phyloP scores from a whole-genome alignment of 1,139 yeast species.

The Meyerozyma athensensis region DNA sequence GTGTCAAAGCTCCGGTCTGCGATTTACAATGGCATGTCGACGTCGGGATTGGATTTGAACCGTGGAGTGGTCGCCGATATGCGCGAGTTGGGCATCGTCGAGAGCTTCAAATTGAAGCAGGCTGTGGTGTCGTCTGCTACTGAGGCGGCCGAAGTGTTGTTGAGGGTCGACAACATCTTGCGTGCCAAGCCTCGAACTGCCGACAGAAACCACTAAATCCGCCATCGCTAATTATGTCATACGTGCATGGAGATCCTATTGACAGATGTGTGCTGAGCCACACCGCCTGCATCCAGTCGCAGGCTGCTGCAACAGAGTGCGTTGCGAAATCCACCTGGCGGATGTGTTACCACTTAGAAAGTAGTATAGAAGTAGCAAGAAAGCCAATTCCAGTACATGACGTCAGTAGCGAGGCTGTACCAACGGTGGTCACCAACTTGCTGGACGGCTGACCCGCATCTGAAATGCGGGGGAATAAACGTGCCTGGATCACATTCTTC shows the following conservation, averaged over 20 bases:
- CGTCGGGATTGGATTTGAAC: slow-evolving; percentile 86
- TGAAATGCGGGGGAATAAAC: slow-evolving; percentile 3
- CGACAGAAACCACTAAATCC: slow-evolving; percentile 55
- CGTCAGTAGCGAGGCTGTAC: neutral
- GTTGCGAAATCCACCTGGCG: too few species aligned
- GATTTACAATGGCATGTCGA: slow-evolving; percentile 86
- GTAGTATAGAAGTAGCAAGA: neutral
- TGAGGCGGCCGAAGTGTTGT: slow-evolving; percentile 93
- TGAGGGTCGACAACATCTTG: slow-evolving; percentile 93
- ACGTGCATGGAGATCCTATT: neutral
- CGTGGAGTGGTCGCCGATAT: slow-evolving; percentile 85
- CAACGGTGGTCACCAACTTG: too few species aligned
- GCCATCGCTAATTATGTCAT: neutral
- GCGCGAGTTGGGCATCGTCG: slow-evolving; percentile 91
- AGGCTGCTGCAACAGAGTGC: neutral
- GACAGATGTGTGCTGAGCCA: neutral
- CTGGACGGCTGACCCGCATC: too few species aligned
- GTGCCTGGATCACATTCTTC: slow-evolving; percentile 3
- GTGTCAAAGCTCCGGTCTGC: slow-evolving; percentile 90
- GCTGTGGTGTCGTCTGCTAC: slow-evolving; percentile 97
- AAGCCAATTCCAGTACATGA: neutral
- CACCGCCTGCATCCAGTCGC: neutral
- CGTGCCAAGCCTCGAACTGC: slow-evolving; percentile 98
- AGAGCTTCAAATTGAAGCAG: slow-evolving; percentile 82
- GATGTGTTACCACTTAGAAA: too few species aligned